Evolutionary conservation across 192 early-diverging fungal genomes (phyloP).

Genomic region (Coemansia sp.): DNA sequence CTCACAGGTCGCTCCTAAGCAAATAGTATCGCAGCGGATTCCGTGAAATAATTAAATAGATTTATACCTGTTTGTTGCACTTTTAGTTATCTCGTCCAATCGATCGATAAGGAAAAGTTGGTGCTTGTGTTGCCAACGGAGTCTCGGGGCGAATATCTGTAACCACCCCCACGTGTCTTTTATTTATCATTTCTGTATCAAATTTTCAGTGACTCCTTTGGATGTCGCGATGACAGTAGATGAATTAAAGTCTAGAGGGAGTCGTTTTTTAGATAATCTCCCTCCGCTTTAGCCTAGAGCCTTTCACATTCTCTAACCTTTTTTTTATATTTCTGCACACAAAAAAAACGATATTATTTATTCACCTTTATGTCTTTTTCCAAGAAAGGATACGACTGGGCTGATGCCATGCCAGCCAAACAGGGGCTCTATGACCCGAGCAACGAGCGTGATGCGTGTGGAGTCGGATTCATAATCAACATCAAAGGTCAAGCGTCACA

Average conservation of each 20-base stretch:
- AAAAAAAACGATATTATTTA: neutral
- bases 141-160: neutral
- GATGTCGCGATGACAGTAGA: too few species aligned
- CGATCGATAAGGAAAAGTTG: too few species aligned
- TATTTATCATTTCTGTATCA: too few species aligned
- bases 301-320: neutral
- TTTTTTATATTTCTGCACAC: neutral
- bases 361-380: neutral
- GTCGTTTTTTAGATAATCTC: too few species aligned
- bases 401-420: conserved; percentile 78
- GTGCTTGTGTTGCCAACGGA: neutral
- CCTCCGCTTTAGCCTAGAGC: too few species aligned
- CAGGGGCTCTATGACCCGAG: conserved; percentile 90
- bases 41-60: neutral
- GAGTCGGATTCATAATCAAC: conserved; percentile 96
- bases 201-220: too few species aligned
- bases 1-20: neutral
- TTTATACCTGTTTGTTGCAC: neutral
- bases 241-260: too few species aligned
- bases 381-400: conserved; percentile 63
- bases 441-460: conserved; percentile 93
- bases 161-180: too few species aligned
- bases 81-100: neutral
- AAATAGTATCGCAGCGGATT: conserved; percentile 8
- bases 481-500: conserved; percentile 86